Base-by-base conservation (phyloP, 2,329 filamentous ascomycete genomes). In the Periconia sp. region DNA sequence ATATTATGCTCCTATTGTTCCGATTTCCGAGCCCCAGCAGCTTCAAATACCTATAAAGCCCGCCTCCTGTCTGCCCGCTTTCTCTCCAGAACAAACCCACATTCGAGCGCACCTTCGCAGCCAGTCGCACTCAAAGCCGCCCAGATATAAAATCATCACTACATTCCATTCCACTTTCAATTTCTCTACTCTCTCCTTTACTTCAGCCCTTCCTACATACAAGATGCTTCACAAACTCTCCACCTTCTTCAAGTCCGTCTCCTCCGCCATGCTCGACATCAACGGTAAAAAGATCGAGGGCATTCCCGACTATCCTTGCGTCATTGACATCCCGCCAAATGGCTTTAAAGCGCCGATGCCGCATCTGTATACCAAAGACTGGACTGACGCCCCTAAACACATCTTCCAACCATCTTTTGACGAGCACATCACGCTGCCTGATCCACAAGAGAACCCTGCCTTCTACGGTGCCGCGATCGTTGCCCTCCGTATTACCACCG, bases 401-500 rank as follows among this genome's bases (percentile, higher is more conserved):
- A 19, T 19, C 12, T 21, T 39, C 10, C 24, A n/a, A 8, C 23
- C 16, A 3, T 29, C 26, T 3, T 39, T 39, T 17, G 16, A 18
- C 16, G 24, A 15, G 4, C 17, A 17, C 15, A 45, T 32, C 9
- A 4, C 21, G 9, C n/a, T 36, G 4, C 24, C 24, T 8, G 32
- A 36, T 9, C 31, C 42, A 2, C 24, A 28, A 16, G n/a, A 13
- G 10, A 19, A 36, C 13, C 36, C 42, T 11, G 36, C 36, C 11
- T 22, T 40, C 12, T 40, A 45, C 15, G 32, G 34, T 3, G 37
- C 42, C 10, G 36, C 36, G 2, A 17, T 36, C 11, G 36, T 40
- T 18, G 32, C 22, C 7, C 36, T 40, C 15, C 36, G 42, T 10
- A 13, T 36, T 15, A 35, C 42, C 11, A 40, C 40, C n/a, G 18